Evolutionary conservation across 2,329 filamentous ascomycete species (phyloP).

Genomic region (Aspergillus viridinutans): DNA sequence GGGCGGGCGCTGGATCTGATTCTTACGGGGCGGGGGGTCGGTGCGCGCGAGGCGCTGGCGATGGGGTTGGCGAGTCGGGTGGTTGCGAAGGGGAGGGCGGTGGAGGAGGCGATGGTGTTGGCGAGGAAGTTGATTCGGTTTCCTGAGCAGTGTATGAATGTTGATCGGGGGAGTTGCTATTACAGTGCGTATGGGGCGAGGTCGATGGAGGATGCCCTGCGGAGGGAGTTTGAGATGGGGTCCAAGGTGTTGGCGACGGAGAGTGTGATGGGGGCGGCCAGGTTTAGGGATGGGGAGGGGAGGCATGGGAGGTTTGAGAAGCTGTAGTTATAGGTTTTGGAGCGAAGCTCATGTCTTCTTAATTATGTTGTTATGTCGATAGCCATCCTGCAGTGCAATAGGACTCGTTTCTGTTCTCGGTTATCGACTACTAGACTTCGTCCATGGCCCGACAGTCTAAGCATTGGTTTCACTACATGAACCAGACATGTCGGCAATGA

Average conservation of each 20-base stretch:
- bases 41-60: slow-evolving; percentile 46
- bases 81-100: slow-evolving; percentile 47
- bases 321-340: not conserved
- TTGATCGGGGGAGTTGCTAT: slow-evolving; percentile 47
- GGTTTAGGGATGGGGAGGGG: slow-evolving; percentile 39
- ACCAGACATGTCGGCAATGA: no score
- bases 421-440: no score
- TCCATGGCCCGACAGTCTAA: not conserved
- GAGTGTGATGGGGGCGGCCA: slow-evolving; percentile 39
- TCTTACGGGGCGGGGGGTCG: slow-evolving; percentile 49
- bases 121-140: slow-evolving; percentile 47
- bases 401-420: not conserved
- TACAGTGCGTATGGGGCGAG: slow-evolving; percentile 48
- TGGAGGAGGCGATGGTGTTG: slow-evolving; percentile 48
- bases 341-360: no score
- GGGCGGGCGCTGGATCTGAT: slow-evolving; percentile 55
- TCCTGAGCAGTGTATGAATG: slow-evolving; percentile 51
- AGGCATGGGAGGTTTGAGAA: slow-evolving; percentile 44
- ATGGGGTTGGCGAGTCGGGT: slow-evolving; percentile 54
- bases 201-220: slow-evolving; percentile 50
- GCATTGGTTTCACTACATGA: not conserved
- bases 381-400: not conserved
- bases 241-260: slow-evolving; percentile 42
- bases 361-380: no score
- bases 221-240: slow-evolving; percentile 46